Base-by-base conservation (phyloP, 1,284 basidiomycete genomes). In the Trichosporon ovoides region DNA sequence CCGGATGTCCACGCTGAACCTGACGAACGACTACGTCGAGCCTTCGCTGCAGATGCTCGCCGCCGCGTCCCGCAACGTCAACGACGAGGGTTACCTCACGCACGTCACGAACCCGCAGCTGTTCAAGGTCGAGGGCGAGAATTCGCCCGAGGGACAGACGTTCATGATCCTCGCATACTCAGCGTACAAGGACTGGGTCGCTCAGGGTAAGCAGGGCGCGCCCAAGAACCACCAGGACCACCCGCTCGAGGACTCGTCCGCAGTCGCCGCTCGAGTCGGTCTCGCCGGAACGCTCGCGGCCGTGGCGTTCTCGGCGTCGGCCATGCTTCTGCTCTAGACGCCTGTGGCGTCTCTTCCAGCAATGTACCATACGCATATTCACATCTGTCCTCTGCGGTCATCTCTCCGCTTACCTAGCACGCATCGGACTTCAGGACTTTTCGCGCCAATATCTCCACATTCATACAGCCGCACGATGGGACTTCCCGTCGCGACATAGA, bases 161-260 rank as follows among this genome's bases (percentile, higher is more conserved):
- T 91, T 91, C 66, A 80, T 87, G 1, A 69, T 91, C 2, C 77
- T 85, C 65, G 80, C 89, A 69, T 82, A 89, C 67, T 83, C 86
- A 0, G 86, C 86, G 14, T 87, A 85, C 78, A 78, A 80, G 51
- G 87, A 89, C 58, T 90, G 87, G 86, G 80, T 82, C 3, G 74
- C 68, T 2, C 75, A 70, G 37, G 85, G 86, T 1, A 76, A 79
- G 13, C 73, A 76, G 37, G 84, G 84, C 24, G 43, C 28, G 22
- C 22, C 24, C 13, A 77, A 73, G 16, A 81, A 59, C 19, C 61
- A 60, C 6, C 57, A 53, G 22, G 58, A 65, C 37, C 50, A 66
- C 57, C 65, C 68, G 2, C 57, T 69, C 18, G 57, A 61, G 12
- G 52, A 40, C 43, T 31, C 38, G 13, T 24, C 56, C 12, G 34